Evolutionary conservation across 495 filamentous ascomycete species (phyloP).

Genomic region (Podospora anserina): DNA sequence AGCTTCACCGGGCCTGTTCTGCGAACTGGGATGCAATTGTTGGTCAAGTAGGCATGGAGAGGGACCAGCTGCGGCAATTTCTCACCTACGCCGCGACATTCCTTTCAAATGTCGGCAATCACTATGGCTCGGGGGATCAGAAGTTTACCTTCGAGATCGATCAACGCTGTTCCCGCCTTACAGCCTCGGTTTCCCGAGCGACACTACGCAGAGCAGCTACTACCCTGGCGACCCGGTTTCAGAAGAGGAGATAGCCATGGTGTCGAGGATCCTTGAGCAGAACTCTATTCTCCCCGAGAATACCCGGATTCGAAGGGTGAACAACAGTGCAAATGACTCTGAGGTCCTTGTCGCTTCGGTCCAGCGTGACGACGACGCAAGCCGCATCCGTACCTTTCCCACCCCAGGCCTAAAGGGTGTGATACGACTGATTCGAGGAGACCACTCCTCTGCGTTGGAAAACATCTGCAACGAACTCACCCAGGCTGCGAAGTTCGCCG

Average conservation of each 20-base stretch:
- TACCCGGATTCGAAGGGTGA: slow-evolving; percentile 23
- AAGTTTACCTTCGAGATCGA: slow-evolving; percentile 23
- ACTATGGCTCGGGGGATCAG: slow-evolving; percentile 36
- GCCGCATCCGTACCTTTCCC: slow-evolving; percentile 7
- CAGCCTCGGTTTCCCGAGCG: slow-evolving; percentile 16
- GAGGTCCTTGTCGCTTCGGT: slow-evolving; percentile 7
- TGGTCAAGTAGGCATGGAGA: neutral
- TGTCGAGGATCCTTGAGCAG: slow-evolving; percentile 20
- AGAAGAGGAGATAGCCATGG: slow-evolving; percentile 19
- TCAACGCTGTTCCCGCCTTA: too few relatives aligned
- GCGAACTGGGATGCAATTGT: slow-evolving; percentile 36
- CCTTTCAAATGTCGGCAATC: slow-evolving; percentile 39
- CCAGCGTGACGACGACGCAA: slow-evolving; percentile 2
- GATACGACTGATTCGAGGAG: slow-evolving; percentile 62
- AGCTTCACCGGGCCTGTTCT: slow-evolving; percentile 32
- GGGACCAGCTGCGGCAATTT: slow-evolving; percentile 28
- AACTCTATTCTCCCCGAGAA: slow-evolving; percentile 26
- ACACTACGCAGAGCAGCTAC: slow-evolving; percentile 22
- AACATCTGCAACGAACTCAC: slow-evolving; percentile 54
- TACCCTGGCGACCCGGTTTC: slow-evolving; percentile 24
- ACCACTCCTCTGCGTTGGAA: slow-evolving; percentile 40
- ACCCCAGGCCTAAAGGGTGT: slow-evolving; percentile 22
- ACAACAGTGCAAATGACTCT: neutral
- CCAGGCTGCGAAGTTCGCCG: slow-evolving; percentile 54
- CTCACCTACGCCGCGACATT: slow-evolving; percentile 36